Conservation (phyloP, 306 rosid genomes). For the Citrullus amarus region DNA sequence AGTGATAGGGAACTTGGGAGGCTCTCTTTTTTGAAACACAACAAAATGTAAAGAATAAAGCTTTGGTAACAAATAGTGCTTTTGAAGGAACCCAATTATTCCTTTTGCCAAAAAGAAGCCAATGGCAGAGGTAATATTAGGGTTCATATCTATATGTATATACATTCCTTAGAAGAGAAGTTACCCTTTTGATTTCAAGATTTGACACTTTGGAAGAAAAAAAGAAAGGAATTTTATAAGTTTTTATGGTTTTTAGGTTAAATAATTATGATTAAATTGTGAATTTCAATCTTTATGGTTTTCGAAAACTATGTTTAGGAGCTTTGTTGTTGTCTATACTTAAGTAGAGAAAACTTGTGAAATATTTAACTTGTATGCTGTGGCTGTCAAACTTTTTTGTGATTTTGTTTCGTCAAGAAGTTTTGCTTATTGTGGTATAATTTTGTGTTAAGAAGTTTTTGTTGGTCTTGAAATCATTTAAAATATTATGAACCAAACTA, state of each 20-base stretch:
- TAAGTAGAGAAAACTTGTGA: too few species aligned
- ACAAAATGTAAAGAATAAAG: conserved; percentile 9
- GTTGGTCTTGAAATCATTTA: too few species aligned
- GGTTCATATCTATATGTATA: background rate
- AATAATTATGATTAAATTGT: too few species aligned
- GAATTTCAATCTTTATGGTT: too few species aligned
- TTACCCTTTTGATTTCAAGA: background rate
- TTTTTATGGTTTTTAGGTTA: background rate
- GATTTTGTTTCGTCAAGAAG: too few species aligned
- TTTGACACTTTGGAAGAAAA: background rate
- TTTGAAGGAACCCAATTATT: conserved; percentile 3
- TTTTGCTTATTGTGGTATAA: too few species aligned
- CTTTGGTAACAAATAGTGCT: background rate
- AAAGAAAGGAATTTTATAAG: background rate
- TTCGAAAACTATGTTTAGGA: too few species aligned
- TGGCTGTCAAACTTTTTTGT: too few species aligned
- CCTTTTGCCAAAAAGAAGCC: background rate
- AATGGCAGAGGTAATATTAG: background rate
- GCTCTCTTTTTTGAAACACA: background rate
- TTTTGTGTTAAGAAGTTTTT: too few species aligned
- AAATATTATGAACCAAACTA: too few species aligned
- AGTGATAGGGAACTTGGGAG: background rate
- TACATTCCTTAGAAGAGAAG: background rate
- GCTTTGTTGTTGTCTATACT: too few species aligned
- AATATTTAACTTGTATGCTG: too few species aligned